Conservation (phyloP, 2,329 filamentous ascomycete species). For the Stagonosporopsis tanaceti region DNA sequence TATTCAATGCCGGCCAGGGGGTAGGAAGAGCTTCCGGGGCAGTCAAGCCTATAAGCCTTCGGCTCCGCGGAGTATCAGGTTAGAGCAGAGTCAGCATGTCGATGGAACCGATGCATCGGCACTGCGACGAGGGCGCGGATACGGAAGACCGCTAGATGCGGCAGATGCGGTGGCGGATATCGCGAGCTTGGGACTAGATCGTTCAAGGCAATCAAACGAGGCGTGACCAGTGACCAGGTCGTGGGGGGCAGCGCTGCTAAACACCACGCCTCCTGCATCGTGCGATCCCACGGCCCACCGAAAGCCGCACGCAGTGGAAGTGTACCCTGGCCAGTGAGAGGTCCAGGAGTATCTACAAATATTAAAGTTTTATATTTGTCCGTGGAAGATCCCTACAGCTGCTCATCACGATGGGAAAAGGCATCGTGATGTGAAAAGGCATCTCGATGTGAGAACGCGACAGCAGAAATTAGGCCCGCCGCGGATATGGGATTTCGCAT, state of each 20-base stretch:
- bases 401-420: constrained; percentile 2
- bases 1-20: background rate
- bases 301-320: background rate
- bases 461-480: background rate
- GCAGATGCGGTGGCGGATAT: constrained; percentile 19
- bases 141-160: constrained; percentile 7
- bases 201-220: background rate
- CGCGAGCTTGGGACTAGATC: background rate
- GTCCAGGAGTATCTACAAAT: background rate
- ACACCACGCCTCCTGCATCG: constrained; percentile 1
- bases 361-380: background rate
- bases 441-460: background rate
- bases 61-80: constrained; percentile 1
- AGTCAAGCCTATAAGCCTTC: background rate
- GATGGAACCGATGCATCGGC: constrained; percentile 6
- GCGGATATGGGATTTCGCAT: background rate
- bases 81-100: constrained; percentile 7
- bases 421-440: background rate
- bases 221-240: background rate
- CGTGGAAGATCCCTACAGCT: background rate
- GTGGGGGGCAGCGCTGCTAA: constrained; percentile 2
- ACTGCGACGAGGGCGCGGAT: constrained; percentile 5
- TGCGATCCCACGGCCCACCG: constrained; percentile 1
- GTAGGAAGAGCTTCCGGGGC: constrained; percentile 6
- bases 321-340: background rate